Conservation (phyloP, 2,329 filamentous ascomycete genomes). For the Pseudopithomyces maydicus region DNA sequence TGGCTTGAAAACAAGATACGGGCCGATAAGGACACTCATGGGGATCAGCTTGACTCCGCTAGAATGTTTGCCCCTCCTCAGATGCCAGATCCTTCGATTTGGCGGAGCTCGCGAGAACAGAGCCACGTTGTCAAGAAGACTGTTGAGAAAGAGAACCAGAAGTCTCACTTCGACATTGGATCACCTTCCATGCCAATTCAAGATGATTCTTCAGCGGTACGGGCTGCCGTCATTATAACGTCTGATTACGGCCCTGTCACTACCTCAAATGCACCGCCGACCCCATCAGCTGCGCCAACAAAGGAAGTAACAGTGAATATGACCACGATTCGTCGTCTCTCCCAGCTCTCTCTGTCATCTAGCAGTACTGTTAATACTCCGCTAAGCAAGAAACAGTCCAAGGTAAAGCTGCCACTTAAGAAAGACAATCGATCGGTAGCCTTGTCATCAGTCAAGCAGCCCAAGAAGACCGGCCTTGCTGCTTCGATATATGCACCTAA, state of each 20-base stretch:
- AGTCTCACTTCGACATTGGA: background rate
- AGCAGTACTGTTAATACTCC: slow-evolving; percentile 4
- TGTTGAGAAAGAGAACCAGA: no score
- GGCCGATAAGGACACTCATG: slow-evolving; percentile 5
- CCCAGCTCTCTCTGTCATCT: slow-evolving; percentile 15
- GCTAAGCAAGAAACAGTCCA: background rate
- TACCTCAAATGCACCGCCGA: background rate
- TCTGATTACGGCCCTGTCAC: no score
- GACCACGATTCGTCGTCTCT: slow-evolving; percentile 11
- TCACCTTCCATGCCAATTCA: background rate
- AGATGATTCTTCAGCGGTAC: background rate
- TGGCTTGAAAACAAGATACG: slow-evolving; percentile 30
- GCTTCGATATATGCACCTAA: slow-evolving; percentile 10
- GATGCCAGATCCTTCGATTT: slow-evolving; percentile 15
- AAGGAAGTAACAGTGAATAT: background rate
- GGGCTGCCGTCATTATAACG: background rate
- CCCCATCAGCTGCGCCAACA: background rate
- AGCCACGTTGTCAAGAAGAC: no score
- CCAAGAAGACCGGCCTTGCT: slow-evolving; percentile 10
- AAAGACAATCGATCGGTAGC: background rate
- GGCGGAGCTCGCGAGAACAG: background rate
- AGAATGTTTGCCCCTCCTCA: slow-evolving; percentile 3
- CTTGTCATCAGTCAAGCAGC: background rate
- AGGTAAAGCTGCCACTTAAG: background rate
- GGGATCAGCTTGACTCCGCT: background rate